Conservation (phyloP, 2,329 filamentous ascomycete species). For the Alternaria brassicae region DNA sequence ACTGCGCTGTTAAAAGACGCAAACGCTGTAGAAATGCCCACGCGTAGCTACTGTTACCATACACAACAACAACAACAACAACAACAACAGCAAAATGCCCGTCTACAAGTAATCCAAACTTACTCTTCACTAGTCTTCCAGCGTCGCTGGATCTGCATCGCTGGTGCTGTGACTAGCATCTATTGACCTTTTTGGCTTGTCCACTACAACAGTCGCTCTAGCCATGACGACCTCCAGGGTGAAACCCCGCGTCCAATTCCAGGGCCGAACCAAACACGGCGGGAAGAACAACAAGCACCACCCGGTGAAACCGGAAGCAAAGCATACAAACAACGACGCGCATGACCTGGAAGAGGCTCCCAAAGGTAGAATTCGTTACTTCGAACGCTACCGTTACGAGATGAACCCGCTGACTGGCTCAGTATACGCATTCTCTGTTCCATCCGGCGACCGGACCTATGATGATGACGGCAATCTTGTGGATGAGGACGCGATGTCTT, state of each 20-base stretch:
- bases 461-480: neutral
- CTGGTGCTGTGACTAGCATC: neutral
- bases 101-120: neutral
- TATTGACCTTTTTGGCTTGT: neutral
- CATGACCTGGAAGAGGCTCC: neutral
- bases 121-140: neutral
- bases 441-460: neutral
- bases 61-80: conserved; percentile 3
- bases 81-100: neutral
- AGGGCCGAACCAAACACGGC: neutral
- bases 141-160: neutral
- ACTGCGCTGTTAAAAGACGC: neutral
- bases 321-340: neutral
- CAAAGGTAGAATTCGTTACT: neutral
- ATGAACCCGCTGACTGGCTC: conserved; percentile 2
- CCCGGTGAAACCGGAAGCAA: neutral
- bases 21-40: neutral
- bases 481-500: neutral
- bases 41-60: neutral
- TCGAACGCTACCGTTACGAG: neutral
- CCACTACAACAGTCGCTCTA: neutral
- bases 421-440: neutral
- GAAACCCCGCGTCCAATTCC: conserved; percentile 4
- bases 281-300: neutral
- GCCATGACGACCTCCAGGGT: conserved; percentile 4